A percentile compares a stretch with the other conserved stretches of the same genome.
Evolutionary conservation across 2,329 filamentous ascomycete genomes (phyloP).

Genomic region (Claviceps digitariae): DNA sequence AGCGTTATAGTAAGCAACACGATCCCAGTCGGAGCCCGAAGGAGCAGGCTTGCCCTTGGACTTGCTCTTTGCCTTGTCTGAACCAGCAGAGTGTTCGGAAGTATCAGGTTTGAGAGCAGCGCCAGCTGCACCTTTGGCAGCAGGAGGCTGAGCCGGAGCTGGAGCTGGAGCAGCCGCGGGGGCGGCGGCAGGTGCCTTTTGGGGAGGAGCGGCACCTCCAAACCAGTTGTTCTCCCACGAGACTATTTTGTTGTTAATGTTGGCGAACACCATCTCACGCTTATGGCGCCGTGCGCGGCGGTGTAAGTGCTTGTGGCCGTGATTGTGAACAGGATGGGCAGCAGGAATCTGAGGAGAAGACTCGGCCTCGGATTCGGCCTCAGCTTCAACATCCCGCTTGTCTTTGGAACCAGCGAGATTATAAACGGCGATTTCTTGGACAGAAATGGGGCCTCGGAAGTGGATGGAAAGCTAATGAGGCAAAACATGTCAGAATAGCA

Average conservation of each 20-base stretch:
- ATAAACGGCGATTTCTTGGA: slow-evolving; percentile 60
- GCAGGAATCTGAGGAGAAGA: slow-evolving; percentile 8
- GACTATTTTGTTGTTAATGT: slow-evolving; percentile 42
- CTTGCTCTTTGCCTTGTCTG: not conserved
- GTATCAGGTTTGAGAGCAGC: slow-evolving; percentile 3
- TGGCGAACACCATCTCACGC: slow-evolving; percentile 41
- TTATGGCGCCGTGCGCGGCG: slow-evolving; percentile 23
- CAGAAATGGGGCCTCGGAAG: slow-evolving; percentile 53
- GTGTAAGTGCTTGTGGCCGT: slow-evolving; percentile 38
- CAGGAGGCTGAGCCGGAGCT: slow-evolving; percentile 4
- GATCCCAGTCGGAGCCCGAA: slow-evolving; percentile 23
- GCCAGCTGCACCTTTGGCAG: slow-evolving; percentile 8
- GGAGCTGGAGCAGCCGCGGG: not conserved
- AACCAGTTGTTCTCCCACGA: slow-evolving; percentile 46
- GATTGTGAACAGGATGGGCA: slow-evolving; percentile 20
- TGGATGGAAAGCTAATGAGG: slow-evolving; percentile 50
- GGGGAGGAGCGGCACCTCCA: slow-evolving; percentile 17
- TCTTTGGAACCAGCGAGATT: slow-evolving; percentile 28
- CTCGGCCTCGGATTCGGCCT: not conserved
- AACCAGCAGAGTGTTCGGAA: not conserved
- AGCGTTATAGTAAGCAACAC: slow-evolving; percentile 32
- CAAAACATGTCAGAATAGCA: slow-evolving; percentile 1
- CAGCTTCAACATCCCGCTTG: slow-evolving; percentile 13
- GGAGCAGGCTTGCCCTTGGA: slow-evolving; percentile 1
- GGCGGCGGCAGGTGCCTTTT: slow-evolving; percentile 7